Evolutionary conservation across 2,329 filamentous ascomycete genomes (phyloP).

Genomic region (Bipolaris bicolor): DNA sequence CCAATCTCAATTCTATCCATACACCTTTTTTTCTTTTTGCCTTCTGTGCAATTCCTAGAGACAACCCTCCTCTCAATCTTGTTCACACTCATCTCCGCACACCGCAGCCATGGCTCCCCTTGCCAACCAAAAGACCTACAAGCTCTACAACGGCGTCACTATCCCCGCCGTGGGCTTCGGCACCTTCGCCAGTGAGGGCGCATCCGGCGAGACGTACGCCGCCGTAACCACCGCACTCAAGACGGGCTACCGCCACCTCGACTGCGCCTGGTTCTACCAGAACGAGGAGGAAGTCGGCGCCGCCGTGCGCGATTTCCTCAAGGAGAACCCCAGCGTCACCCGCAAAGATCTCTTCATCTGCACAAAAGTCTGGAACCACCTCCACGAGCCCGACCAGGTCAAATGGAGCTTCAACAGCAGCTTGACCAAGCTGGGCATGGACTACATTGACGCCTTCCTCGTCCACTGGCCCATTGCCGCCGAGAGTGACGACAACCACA

Average conservation of each 20-base stretch:
- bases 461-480: constrained; percentile 66
- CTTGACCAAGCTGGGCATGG: constrained; percentile 64
- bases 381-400: constrained; percentile 63
- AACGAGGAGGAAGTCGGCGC: constrained; percentile 75
- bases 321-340: constrained; percentile 60
- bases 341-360: constrained; percentile 71
- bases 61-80: neutral
- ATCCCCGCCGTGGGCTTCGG: constrained; percentile 76
- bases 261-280: constrained; percentile 73
- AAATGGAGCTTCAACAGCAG: constrained; percentile 67
- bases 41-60: neutral
- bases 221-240: constrained; percentile 66
- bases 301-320: constrained; percentile 66
- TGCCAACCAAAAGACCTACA: constrained; percentile 54
- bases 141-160: constrained; percentile 63
- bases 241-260: constrained; percentile 68
- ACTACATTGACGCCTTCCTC: constrained; percentile 74
- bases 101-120: constrained; percentile 35
- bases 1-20: neutral
- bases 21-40: neutral
- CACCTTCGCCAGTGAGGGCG: constrained; percentile 73
- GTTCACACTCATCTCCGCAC: neutral
- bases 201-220: constrained; percentile 59
- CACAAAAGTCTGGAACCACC: constrained; percentile 71
- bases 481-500: constrained; percentile 59